Percentiles rank a stretch among this genome's conserved stretches.
phyloP scores from a whole-genome alignment of 1,139 yeast species.

The Candida tropicalis region DNA sequence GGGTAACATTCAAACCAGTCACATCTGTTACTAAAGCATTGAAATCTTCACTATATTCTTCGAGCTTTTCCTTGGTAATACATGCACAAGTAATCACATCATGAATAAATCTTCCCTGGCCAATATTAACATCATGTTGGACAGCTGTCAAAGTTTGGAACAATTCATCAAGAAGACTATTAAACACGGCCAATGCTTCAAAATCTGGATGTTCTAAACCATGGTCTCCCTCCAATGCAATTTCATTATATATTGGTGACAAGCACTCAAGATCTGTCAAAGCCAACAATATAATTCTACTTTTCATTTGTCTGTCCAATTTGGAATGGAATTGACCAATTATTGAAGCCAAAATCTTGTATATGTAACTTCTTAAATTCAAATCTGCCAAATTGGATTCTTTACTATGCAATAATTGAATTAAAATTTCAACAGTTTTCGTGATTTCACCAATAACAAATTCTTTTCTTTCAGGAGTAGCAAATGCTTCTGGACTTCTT shows the following conservation, averaged over 20 bases:
- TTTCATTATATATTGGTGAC: slow-evolving; percentile 19
- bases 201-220: slow-evolving; percentile 16
- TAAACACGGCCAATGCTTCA: slow-evolving; percentile 19
- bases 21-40: slow-evolving; percentile 73
- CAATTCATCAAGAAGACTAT: slow-evolving; percentile 23
- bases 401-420: slow-evolving; percentile 20
- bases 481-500: slow-evolving; percentile 54
- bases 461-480: slow-evolving; percentile 31
- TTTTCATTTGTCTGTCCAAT: slow-evolving; percentile 24
- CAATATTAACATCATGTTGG: slow-evolving; percentile 30
- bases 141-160: slow-evolving; percentile 28
- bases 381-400: slow-evolving; percentile 26
- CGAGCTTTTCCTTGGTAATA: slow-evolving; percentile 30
- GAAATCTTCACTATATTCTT: slow-evolving; percentile 52
- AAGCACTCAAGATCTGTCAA: slow-evolving; percentile 25
- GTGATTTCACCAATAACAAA: slow-evolving; percentile 32
- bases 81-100: slow-evolving; percentile 27
- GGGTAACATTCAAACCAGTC: slow-evolving; percentile 58
- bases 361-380: slow-evolving; percentile 27
- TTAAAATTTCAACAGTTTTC: slow-evolving; percentile 22
- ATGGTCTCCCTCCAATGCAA: slow-evolving; percentile 15
- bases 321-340: slow-evolving; percentile 37
- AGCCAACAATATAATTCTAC: slow-evolving; percentile 18
- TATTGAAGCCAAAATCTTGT: slow-evolving; percentile 30
- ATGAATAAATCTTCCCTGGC: slow-evolving; percentile 21